These are phyloP conservation scores for Annulohypoxylon nitens DNA, from an alignment of 495 filamentous ascomycete genomes.

Conservation along the genomic window DNA sequence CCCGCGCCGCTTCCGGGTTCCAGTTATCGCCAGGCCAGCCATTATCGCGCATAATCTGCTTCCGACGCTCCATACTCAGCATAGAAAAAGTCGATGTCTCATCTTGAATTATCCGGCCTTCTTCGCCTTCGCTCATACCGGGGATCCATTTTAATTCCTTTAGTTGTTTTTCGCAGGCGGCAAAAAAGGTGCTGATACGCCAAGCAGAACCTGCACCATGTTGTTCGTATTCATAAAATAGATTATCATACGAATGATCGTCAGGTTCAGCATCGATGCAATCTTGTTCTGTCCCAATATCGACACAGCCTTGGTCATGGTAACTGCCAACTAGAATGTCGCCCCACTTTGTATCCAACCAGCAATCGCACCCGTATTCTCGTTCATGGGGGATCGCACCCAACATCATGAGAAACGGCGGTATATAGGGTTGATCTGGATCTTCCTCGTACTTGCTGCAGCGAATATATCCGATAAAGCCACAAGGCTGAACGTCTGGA, in stretches of 20 bases:
- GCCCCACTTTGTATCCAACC: background rate
- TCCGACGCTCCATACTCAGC: background rate
- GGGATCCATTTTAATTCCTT: background rate
- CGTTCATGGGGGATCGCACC: background rate
- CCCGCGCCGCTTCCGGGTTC: background rate
- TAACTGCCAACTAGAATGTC: background rate
- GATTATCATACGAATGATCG: background rate
- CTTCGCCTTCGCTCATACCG: background rate
- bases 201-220: background rate
- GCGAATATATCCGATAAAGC: background rate
- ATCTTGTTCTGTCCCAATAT: background rate
- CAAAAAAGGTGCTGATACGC: background rate
- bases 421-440: no score
- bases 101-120: background rate
- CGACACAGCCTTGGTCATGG: background rate
- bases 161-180: background rate
- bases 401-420: background rate
- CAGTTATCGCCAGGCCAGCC: background rate
- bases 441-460: no score
- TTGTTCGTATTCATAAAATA: background rate
- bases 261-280: background rate
- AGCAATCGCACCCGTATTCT: background rate
- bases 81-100: background rate
- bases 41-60: background rate
- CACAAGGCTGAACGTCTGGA: background rate